Conservation (phyloP, 352 stramenopile genomes). For the Phytophthora sp. region DNA sequence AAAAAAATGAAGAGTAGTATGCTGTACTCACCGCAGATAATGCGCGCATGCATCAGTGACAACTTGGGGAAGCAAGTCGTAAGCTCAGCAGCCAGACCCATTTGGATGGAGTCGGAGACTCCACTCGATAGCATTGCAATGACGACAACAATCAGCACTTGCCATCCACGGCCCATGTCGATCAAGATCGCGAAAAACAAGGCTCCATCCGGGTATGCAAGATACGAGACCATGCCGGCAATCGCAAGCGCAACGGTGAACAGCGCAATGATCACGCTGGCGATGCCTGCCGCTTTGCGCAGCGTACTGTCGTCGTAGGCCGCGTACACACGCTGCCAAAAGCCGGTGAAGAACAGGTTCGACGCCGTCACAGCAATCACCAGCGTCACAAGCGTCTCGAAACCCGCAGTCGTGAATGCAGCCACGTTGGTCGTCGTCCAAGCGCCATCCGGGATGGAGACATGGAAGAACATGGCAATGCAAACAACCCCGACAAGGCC, state of each 20-base stretch:
- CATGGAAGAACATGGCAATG: slow-evolving; percentile 57
- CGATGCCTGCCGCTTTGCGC: slow-evolving; percentile 35
- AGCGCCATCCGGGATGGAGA: slow-evolving; percentile 46
- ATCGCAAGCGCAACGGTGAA: slow-evolving; percentile 70
- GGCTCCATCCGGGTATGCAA: slow-evolving; percentile 52
- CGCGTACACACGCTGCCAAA: slow-evolving; percentile 70
- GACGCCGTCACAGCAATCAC: slow-evolving; percentile 59
- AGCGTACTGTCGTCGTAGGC: slow-evolving; percentile 56
- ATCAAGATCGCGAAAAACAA: slow-evolving; percentile 73
- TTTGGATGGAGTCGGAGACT: slow-evolving; percentile 67
- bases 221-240: slow-evolving; percentile 61
- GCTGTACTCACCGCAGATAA: slow-evolving; percentile 28
- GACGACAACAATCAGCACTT: slow-evolving; percentile 62
- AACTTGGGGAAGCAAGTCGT: slow-evolving; percentile 65
- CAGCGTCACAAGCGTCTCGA: slow-evolving; percentile 71
- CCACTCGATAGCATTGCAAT: slow-evolving; percentile 63
- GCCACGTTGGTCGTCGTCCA: slow-evolving; percentile 54
- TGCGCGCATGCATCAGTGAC: slow-evolving; percentile 49
- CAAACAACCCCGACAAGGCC: slow-evolving; percentile 54
- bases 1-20: neutral
- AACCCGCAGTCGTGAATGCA: slow-evolving; percentile 56
- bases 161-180: slow-evolving; percentile 64
- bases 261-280: slow-evolving; percentile 51
- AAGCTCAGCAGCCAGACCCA: slow-evolving; percentile 75
- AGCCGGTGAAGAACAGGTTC: slow-evolving; percentile 78